Evolutionary conservation across 2,329 filamentous ascomycete genomes (phyloP), one percentile per base, ranked within the genome.

Genomic region (Teratosphaeria pseudoeucalypti): DNA sequence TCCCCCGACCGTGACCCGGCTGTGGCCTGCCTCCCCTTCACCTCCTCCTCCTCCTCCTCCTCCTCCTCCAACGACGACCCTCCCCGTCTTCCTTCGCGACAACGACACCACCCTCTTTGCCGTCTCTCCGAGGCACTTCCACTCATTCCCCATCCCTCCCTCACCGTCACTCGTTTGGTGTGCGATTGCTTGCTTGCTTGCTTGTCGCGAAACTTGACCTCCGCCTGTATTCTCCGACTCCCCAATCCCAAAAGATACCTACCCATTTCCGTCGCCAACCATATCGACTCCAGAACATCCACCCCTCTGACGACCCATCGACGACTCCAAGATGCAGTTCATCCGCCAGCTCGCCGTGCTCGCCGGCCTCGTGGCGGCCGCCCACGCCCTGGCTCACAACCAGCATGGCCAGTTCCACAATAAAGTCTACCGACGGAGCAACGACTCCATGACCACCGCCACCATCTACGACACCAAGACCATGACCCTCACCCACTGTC

Each of bases 91-190:
- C 65, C 59, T 66, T 64, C 65, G 64, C 66, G 61, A 67, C 64
- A 52, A 59, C 52, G 53, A 54, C 57, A 43, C 57, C 23, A 32
- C 29, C 7, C 29, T 58, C 54, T 19, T 37, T 47, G 26, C 56
- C 63, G 64, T 69, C 66, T 71, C 66, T 68, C 56, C 65, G 53
- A 68, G 69, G 66, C 69, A 66, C 61, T 63, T 61, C 61, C 69
- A 67, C 64, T 71, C 69, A 63, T 71, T 71, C 62, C 60, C 23
- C 23, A 1, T 23, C 23, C 23, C 64, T 65, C 19, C 57, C 23
- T 58, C 62, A 43, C 62, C 65, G 62, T 70, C 68, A 68, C 67
- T 71, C 68, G 59, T 70, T 71, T 65, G 62, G 56, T 61, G 62
- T 64, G 62, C 23, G 23, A 23, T 23, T 23, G 23, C 23, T 23